Evolutionary conservation across 2,329 filamentous ascomycete species (phyloP), one percentile per base, ranked within the genome.

Genomic region (Pestalotiopsis sp.): DNA sequence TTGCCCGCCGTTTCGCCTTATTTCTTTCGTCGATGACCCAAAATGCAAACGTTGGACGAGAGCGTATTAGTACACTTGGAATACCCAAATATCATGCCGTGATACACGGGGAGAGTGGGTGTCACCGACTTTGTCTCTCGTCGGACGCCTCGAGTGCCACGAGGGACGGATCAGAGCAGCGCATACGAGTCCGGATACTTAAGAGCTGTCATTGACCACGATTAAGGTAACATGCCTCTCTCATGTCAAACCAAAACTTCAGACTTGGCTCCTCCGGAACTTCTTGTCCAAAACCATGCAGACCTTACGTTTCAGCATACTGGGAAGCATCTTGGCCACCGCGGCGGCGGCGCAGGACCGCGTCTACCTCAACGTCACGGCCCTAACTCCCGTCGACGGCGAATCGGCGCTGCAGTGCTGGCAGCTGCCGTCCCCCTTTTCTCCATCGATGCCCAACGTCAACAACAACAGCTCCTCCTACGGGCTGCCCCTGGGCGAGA

Each of bases 391-490:
- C 23, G 7, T 14, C 11, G 31, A 49, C 27, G 49, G 49, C 56
- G 57, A 60, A 12, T 67, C 65, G 31, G 58, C 59, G 14, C 65
- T 67, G n/a, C 52, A 67, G 27, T 67, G 65, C 65, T 67, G 65
- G 65, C 56, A 67, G 38, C 57, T 67, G 4, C 39, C 57, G 5
- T 13, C 9, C 27, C 65, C 56, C 7, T 67, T 67, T 25, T 36
- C 31, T 7, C 31, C 31, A 9, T 36, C 6, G 31, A 9, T 9
- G 7, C 6, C 31, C 7, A 36, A 36, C 9, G 6, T 36, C 31
- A 36, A 36, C 31, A 36, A 36, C 31, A 36, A 36, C 31, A 9
- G 39, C 49, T 45, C 25, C 12, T 57, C 64, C 4, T 57, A 59
- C 31, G 45, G 7, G 11, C 27, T 66, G 41, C 41, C 36, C 45